phyloP scores from a whole-genome alignment of 176 grass and related monocot species.

The Eragrostis curvula region DNA sequence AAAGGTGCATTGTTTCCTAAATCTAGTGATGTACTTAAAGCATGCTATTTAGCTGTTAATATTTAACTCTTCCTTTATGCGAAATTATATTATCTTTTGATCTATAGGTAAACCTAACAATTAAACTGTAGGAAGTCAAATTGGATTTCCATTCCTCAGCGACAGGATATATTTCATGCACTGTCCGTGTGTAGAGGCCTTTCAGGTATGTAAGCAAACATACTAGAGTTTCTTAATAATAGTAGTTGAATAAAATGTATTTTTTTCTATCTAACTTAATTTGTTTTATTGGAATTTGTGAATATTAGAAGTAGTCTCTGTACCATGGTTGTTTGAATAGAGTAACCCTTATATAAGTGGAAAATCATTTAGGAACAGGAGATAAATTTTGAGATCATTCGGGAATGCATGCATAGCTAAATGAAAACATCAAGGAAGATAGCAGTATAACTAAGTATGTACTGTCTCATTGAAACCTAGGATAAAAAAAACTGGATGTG shows the following conservation, averaged over 20 bases:
- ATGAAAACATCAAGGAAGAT: neutral
- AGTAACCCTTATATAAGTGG: no score
- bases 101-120: neutral
- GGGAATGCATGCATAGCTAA: neutral
- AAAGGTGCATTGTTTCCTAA: neutral
- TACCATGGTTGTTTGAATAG: neutral
- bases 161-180: neutral
- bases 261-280: neutral
- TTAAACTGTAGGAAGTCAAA: neutral
- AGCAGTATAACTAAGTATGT: no score
- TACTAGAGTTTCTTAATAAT: no score
- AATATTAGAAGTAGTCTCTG: neutral
- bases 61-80: constrained; percentile 1
- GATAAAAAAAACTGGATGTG: neutral
- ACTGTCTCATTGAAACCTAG: neutral
- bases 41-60: neutral
- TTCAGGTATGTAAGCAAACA: no score
- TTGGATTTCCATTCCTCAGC: neutral
- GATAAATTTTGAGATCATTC: neutral
- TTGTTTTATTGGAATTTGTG: neutral
- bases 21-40: no score
- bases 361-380: neutral
- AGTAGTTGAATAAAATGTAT: no score
- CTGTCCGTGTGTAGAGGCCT: neutral
- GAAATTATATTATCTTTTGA: neutral